Evolutionary conservation across 495 filamentous ascomycete genomes (phyloP), one percentile per base, ranked within the genome.

Genomic region (Gamarada debralockiae): DNA sequence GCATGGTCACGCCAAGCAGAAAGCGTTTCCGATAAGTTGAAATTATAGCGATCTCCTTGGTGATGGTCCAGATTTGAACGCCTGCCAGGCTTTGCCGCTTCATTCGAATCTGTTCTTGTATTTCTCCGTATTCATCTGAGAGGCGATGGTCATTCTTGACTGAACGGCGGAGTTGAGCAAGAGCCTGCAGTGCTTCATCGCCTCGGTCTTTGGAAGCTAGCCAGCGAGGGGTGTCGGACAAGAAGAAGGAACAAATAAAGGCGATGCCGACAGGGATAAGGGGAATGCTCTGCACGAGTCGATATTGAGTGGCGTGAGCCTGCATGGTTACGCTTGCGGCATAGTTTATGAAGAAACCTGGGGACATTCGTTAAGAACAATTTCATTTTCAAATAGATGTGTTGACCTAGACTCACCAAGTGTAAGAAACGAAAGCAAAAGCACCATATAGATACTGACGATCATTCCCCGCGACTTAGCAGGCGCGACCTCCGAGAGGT

Each of bases 201-300:
- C 84, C 87, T 34, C 83, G 80, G 57, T 85, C 84, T 48, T 85
- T 77, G 59, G 78, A 77, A 27, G 83, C 84, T 12, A 89, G 69
- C 86, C 86, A 90, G 57, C 86, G 79, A 3, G 86, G 86, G 17
- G 83, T 87, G 59, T 90, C 85, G 13, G 87, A 84, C 10, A 88
- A 70, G 46, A 86, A 64, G 43, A 79, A 62, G 37, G 89, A 71
- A 13, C 79, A 83, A 23, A 78, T 42, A 56, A 80, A 79, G 29
- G 88, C 75, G 12, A 85, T 50, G 31, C 83, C 47, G 10, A 81
- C 85, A 0, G 86, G 86, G 51, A 90, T 70, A 67, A 82, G 83
- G 65, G 89, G 86, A 3, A 89, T 61, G 52, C 77, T 86, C 86
- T 85, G 89, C 17, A 85, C 85, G n/a, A 87, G 64, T 27, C 86